Evolutionary conservation across 2,329 filamentous ascomycete species (phyloP).

Genomic region (Aspergillus sp.): DNA sequence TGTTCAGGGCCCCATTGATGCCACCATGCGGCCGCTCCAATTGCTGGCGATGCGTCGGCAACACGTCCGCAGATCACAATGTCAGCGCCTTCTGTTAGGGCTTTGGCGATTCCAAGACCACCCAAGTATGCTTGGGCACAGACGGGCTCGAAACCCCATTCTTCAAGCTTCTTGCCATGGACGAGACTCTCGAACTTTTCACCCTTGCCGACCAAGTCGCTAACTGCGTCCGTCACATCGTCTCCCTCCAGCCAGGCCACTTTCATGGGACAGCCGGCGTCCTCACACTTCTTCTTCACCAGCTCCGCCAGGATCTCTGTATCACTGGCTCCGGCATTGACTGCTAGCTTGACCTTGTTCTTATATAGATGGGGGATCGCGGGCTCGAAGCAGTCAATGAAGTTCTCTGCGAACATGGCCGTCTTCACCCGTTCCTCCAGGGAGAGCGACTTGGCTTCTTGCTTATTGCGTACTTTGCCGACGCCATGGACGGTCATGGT

Average conservation of each 20-base stretch:
- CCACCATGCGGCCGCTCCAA: conserved; percentile 23
- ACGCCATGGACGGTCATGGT: conserved; percentile 11
- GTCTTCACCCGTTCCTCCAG: background rate
- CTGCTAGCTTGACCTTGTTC: background rate
- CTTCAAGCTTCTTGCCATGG: background rate
- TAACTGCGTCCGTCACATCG: conserved; percentile 3
- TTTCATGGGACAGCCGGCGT: conserved; percentile 5
- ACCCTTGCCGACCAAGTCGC: background rate
- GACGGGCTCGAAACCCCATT: conserved; percentile 3
- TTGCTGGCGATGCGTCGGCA: conserved; percentile 27
- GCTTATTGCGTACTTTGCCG: background rate
- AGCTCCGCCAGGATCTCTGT: background rate
- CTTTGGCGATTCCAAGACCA: conserved; percentile 25
- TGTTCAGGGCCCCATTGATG: conserved; percentile 13
- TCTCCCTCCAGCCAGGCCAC: conserved; percentile 11
- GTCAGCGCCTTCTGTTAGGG: conserved; percentile 27
- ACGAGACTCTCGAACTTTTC: background rate
- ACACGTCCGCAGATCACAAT: conserved; percentile 33
- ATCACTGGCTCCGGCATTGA: background rate
- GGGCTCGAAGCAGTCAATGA: background rate
- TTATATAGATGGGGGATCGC: background rate
- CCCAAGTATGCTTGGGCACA: conserved; percentile 10
- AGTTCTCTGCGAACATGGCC: conserved; percentile 1
- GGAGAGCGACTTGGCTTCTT: background rate
- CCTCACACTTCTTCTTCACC: conserved; percentile 1